Conservation (phyloP, 1,284 basidiomycete species). For the Microbotryum scabiosae region DNA sequence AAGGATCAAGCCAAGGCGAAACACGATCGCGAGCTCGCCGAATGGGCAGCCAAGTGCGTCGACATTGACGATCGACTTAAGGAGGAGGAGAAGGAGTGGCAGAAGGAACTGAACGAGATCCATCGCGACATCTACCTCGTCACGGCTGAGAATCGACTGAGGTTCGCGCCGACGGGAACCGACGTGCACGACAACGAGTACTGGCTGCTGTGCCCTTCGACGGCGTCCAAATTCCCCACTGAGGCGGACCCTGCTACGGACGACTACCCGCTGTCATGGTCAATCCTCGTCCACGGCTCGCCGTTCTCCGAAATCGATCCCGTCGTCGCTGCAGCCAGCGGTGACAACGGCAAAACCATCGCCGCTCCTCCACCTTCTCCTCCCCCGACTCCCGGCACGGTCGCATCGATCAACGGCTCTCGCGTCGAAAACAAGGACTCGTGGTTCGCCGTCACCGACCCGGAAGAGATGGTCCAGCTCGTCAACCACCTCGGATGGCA, state of each 20-base stretch:
- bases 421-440: no score
- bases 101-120: not conserved
- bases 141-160: not conserved
- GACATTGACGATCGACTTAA: not conserved
- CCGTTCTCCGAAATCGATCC: not conserved
- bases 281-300: conserved; percentile 1
- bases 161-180: not conserved
- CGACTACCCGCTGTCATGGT: conserved; percentile 2
- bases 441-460: no score
- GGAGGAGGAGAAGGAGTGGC: not conserved
- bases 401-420: no score
- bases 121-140: not conserved
- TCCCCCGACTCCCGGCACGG: no score
- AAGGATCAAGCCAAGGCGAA: not conserved
- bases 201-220: not conserved
- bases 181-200: not conserved
- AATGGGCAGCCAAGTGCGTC: not conserved
- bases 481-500: no score
- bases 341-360: no score
- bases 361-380: no score
- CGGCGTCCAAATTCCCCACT: not conserved
- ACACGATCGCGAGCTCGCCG: not conserved
- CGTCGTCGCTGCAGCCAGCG: no score
- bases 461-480: no score
- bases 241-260: not conserved